Conservation (phyloP, 2,329 filamentous ascomycete species). For the Gyromitra esculenta region DNA sequence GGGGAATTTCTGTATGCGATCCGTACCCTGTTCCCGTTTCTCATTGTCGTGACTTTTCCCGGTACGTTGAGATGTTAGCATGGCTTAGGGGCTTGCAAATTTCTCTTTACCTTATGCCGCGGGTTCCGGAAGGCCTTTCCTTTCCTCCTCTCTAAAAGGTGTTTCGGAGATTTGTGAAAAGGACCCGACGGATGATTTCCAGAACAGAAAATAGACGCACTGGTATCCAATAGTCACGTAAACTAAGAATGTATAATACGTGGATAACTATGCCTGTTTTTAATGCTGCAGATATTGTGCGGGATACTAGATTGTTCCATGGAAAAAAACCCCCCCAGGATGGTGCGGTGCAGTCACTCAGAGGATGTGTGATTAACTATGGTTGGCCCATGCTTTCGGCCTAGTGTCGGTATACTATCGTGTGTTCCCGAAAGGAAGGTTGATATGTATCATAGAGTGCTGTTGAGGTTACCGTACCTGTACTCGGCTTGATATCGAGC, state of each 20-base stretch:
- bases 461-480: constrained; percentile 1
- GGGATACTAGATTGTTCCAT: neutral
- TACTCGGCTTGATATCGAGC: neutral
- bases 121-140: constrained; percentile 36
- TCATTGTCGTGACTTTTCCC: constrained; percentile 13
- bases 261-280: constrained; percentile 13
- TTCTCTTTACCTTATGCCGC: constrained; percentile 35
- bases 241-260: constrained; percentile 11
- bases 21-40: constrained; percentile 19
- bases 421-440: constrained; percentile 6
- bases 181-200: neutral
- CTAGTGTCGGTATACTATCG: constrained; percentile 2
- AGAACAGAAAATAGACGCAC: constrained; percentile 1
- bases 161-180: constrained; percentile 27
- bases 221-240: constrained; percentile 18
- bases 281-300: constrained; percentile 5
- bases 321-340: neutral
- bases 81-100: constrained; percentile 16
- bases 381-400: constrained; percentile 18
- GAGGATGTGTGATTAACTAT: constrained; percentile 25
- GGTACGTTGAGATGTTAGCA: neutral
- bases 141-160: constrained; percentile 12
- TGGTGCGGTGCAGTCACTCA: constrained; percentile 5
- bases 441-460: constrained; percentile 6
- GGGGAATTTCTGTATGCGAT: constrained; percentile 27